phyloP scores from a whole-genome alignment of 495 filamentous ascomycete genomes.

The Penicillium lividum region DNA sequence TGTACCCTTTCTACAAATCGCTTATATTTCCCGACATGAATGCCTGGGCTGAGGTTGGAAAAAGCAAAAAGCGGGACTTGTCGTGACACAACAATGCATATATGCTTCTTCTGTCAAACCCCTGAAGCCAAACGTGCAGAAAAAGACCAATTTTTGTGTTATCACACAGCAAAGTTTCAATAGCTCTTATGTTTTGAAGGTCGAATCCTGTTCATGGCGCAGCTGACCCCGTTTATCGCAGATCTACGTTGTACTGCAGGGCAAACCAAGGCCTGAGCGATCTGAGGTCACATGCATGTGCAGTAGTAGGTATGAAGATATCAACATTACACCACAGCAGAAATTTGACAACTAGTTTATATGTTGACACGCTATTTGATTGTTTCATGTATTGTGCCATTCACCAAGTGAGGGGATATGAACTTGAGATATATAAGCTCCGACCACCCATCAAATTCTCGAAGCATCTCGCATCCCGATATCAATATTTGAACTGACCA shows the following conservation, averaged over 20 bases:
- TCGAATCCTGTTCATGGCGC: neutral
- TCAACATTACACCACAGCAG: neutral
- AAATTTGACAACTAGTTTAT: neutral
- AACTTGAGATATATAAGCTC: too few species aligned
- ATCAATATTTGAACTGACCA: too few species aligned
- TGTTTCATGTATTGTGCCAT: too few species aligned
- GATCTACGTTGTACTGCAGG: neutral
- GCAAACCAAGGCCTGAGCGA: neutral
- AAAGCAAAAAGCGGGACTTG: neutral
- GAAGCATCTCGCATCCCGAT: too few species aligned
- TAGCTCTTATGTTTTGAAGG: neutral
- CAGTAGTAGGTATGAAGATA: neutral
- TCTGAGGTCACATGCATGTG: neutral
- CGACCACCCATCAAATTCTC: too few species aligned
- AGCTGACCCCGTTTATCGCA: neutral
- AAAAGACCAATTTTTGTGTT: neutral
- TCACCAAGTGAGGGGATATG: too few species aligned
- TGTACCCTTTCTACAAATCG: neutral
- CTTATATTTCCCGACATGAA: neutral
- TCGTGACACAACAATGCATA: neutral
- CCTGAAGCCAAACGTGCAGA: neutral
- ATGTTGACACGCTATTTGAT: neutral
- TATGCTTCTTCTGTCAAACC: neutral
- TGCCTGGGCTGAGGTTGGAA: neutral
- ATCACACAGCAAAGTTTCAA: neutral